These are phyloP conservation scores for Elongisporangium anandrum DNA, from an alignment of 352 stramenopile genomes.

Conservation along the genomic window DNA sequence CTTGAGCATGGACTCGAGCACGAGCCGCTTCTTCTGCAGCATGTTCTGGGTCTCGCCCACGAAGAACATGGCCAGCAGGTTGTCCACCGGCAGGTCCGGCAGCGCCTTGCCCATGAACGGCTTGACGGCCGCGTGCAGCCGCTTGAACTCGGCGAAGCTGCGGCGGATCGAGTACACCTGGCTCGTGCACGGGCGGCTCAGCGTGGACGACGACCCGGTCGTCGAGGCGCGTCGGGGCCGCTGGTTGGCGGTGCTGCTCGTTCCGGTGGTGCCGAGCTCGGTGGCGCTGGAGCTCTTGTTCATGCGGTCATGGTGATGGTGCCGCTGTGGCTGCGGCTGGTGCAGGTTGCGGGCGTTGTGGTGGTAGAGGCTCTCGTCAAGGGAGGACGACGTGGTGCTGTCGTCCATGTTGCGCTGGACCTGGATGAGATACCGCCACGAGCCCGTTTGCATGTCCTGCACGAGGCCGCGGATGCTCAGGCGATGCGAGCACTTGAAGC, in stretches of 20 bases:
- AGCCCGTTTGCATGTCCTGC: slow-evolving; percentile 44
- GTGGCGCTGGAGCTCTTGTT: slow-evolving; percentile 1
- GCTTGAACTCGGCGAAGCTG: slow-evolving; percentile 66
- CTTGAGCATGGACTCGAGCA: slow-evolving; percentile 53
- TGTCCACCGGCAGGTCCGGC: slow-evolving; percentile 48
- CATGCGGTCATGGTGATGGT: neutral
- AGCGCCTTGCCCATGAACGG: slow-evolving; percentile 34
- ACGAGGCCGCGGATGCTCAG: slow-evolving; percentile 64
- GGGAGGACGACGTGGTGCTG: slow-evolving; percentile 8
- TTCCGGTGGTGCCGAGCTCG: neutral
- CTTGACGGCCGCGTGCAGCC: slow-evolving; percentile 46
- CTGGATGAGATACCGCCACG: slow-evolving; percentile 64
- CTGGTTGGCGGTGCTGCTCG: slow-evolving; percentile 4
- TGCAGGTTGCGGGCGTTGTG: neutral
- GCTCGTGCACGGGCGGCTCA: slow-evolving; percentile 5
- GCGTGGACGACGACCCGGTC: slow-evolving; percentile 1
- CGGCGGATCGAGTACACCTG: slow-evolving; percentile 59
- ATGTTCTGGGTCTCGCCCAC: slow-evolving; percentile 61
- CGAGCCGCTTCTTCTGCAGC: slow-evolving; percentile 60
- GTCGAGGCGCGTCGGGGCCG: slow-evolving; percentile 6
- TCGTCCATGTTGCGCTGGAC: slow-evolving; percentile 41
- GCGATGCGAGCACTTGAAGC: slow-evolving; percentile 53
- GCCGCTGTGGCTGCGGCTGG: neutral
- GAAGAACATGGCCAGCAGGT: slow-evolving; percentile 53
- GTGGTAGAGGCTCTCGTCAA: neutral